Evolutionary conservation across 345 rosid genomes (phyloP), one percentile per base, ranked within the genome.

Genomic region (Kernera saxatilis): DNA sequence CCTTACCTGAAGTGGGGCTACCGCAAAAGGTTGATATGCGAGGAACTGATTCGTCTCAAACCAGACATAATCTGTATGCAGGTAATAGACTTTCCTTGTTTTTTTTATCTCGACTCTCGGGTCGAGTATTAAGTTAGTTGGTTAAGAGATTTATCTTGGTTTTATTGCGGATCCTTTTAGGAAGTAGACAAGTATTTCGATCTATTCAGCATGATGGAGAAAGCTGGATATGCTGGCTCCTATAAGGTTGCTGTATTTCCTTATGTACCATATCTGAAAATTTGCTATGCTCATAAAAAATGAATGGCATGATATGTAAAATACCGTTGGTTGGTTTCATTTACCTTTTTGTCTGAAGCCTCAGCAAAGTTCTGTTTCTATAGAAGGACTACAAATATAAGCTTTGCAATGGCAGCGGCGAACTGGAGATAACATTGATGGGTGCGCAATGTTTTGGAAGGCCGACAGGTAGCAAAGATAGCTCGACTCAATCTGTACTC

Each of bases 371-470:
- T 51, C n/a, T 74, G 41, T 61, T 61, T 62, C n/a, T 54, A 41
- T 69, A 69, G 32, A 78, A 63, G 72, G 71, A 69, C 57, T 74
- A 70, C 43, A 72, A 56, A 65, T 50, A 41, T 53, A 64, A 53
- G 59, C 69, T 72, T 49, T 57, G 52, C 54, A 56, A 66, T 82
- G 84, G 76, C 89, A 91, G 93, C 81, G 88, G 53, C 89, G 97
- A 58, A 88, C 93, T 30, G 97, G 93, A 73, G 86, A 78, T 79
- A 52, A 71, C 77, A 84, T 73, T 60, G 97, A 91, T 72, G 96
- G 96, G 9, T 91, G 97, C 75, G 97, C 96, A 53, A 73, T 75
- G 32, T 89, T 91, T 64, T 91, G 96, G 97, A 89, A 80, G 81
- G 79, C 85, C 14, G 80, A 86, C 32, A 82, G 71, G 97, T 89